Evolutionary conservation across 345 rosid genomes (phyloP).

Genomic region (Boechera divaricarpa): DNA sequence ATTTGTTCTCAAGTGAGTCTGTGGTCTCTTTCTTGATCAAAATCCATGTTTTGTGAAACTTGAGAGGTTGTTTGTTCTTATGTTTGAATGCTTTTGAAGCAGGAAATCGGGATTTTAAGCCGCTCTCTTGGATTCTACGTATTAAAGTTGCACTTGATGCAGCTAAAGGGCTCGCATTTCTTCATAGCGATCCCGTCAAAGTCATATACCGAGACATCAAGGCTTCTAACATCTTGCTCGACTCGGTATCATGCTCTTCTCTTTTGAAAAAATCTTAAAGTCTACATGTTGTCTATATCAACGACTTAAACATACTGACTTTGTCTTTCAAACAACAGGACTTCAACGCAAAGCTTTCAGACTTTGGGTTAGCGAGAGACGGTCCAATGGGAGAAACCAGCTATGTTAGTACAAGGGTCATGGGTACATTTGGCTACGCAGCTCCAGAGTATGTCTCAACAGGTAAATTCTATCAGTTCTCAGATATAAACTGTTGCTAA

Average conservation of each 20-base stretch:
- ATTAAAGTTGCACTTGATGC: constrained; percentile 91
- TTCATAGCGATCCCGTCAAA: constrained; percentile 79
- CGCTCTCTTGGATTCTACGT: constrained; percentile 86
- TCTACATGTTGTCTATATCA: not conserved
- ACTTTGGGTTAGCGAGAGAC: constrained; percentile 94
- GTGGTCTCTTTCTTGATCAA: not conserved
- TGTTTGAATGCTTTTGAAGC: constrained; percentile 33
- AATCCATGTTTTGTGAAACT: not conserved
- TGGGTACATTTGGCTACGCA: constrained; percentile 85
- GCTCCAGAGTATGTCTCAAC: constrained; percentile 65
- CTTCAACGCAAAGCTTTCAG: constrained; percentile 81
- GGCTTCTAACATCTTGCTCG: constrained; percentile 82
- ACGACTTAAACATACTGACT: constrained; percentile 24
- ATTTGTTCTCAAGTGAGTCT: constrained; percentile 79
- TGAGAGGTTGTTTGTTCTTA: constrained; percentile 26
- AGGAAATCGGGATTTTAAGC: constrained; percentile 66
- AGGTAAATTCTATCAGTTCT: constrained; percentile 50
- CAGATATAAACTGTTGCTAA: not conserved
- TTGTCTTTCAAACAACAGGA: constrained; percentile 49
- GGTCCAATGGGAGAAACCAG: constrained; percentile 86
- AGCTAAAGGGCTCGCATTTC: constrained; percentile 92
- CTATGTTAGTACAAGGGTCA: constrained; percentile 88
- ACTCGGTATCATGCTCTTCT: constrained; percentile 53
- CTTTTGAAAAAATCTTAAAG: not conserved
- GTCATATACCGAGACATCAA: constrained; percentile 94